Evolutionary conservation across 2,329 filamentous ascomycete species (phyloP), one percentile per base, ranked within the genome.

Genomic region (Fusarium sp.): DNA sequence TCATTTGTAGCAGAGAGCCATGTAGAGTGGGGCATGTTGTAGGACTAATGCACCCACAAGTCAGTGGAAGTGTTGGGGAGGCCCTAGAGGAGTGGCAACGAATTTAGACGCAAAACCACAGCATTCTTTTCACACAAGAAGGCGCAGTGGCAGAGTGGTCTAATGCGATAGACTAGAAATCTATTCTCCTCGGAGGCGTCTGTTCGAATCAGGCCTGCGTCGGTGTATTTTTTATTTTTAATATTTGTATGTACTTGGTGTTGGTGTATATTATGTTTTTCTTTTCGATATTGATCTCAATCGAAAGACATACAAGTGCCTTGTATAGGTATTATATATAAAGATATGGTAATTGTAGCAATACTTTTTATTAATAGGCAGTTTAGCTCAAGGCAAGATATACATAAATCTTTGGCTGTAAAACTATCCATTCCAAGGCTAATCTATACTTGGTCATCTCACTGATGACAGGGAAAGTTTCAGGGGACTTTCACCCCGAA

Each of bases 101-200:
- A 3, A 44, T n/a, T 15, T 54, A 3, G 4, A 1, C 1, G 10
- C 20, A 14, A 18, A 12, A 6, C 2, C 11, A 20, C 3, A 2
- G 6, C 0, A 1, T 3, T 1, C 2, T 4, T 7, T 9, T 4
- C 9, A 68, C 36, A 42, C 52, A 0, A 46, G 8, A 60, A 65
- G 66, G 66, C 66, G 66, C 66, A 69, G 66, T 69, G 66, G 66
- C 66, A 69, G 66, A 69, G 66, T 69, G 66, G 66, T 69, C 66
- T 69, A 69, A 69, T 69, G 65, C 65, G 65, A 69, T 69, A 69
- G 65, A 69, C 65, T 69, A 69, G 65, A 69, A 69, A 69, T 69
- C 66, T 69, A 69, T 69, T 69, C 65, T 68, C 65, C 22, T 68
- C 65, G 65, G 65, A 68, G 65, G 65, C 65, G 64, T 68, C 65